These are phyloP conservation scores for Phaeophleospora eucalypticola DNA, from an alignment of 2,329 filamentous ascomycete species.

Conservation along the genomic window DNA sequence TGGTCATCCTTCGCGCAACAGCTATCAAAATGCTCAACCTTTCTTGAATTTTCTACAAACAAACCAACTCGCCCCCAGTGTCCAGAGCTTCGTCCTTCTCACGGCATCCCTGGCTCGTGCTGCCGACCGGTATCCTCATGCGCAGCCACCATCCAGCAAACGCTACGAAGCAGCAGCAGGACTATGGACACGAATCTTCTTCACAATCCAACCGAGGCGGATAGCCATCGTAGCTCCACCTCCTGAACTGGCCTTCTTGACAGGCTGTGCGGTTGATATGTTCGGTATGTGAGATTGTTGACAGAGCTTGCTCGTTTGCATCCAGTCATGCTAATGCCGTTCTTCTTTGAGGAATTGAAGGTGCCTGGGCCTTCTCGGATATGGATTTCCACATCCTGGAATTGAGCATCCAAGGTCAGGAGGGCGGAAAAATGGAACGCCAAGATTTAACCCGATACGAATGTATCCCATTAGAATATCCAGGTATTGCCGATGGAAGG, in stretches of 20 bases:
- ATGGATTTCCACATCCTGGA: conserved; percentile 33
- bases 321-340: neutral
- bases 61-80: conserved; percentile 11
- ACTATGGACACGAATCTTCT: conserved; percentile 55
- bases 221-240: conserved; percentile 54
- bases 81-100: conserved; percentile 48
- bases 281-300: conserved; percentile 31
- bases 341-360: neutral
- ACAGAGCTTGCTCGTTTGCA: neutral
- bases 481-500: conserved; percentile 22
- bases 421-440: neutral
- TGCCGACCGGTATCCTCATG: no score
- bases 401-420: conserved; percentile 9
- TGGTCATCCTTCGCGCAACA: neutral
- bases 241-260: conserved; percentile 56
- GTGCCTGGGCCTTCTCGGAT: conserved; percentile 31
- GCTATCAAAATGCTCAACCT: conserved; percentile 2
- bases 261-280: conserved; percentile 55
- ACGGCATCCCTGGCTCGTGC: no score
- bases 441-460: no score
- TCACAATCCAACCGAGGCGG: conserved; percentile 46
- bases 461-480: no score
- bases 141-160: conserved; percentile 29
- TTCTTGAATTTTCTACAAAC: conserved; percentile 22
- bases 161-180: conserved; percentile 23